Base-by-base conservation (phyloP, 2,329 filamentous ascomycete genomes). In the Pseudogymnoascus pannorum region DNA sequence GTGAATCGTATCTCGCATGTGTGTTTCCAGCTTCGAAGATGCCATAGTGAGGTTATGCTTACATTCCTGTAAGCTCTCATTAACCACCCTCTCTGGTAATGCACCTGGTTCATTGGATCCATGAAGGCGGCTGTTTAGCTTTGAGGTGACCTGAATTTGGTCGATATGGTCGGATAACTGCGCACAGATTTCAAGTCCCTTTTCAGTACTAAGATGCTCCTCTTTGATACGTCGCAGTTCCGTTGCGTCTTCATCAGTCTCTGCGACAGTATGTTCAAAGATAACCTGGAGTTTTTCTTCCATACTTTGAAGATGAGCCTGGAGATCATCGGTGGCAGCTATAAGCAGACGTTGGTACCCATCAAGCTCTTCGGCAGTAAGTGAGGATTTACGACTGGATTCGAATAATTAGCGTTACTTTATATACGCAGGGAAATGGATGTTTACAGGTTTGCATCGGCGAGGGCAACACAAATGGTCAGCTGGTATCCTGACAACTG, bases 401-500 rank as follows among this genome's bases (percentile, higher is more conserved):
- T 59, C 26, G 16, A 44, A 60, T 60, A 44, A 48, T 66, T 64
- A 64, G 63, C 54, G 20, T 31, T 51, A 29, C 38, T 60, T 58
- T 26, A 48, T 58, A 26, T 62, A 54, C 20, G 59, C 59, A 63
- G 54, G 33, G 60, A 58, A 60, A 62, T 54, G 57, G 42, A 61
- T 40, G 72, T 74, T 72, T 71, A 77, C 75, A 77, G 69, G 60
- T 72, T 75, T 63, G 70, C 70, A 65, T 76, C 71, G 8, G 69
- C 72, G 20, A 78, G 71, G 16, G 75, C 74, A 69, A 78, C 75
- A 54, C 61, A 73, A 26, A 77, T 75, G 26, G 74, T 76, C 57
- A 72, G 67, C 63, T 76, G 78, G 62, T 79, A 79, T 42, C 72
- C 71, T 40, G 75, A 71, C 31, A 79, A 64, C 38, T 75, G 64